Percentiles rank a stretch among this genome's conserved stretches.
These are phyloP conservation scores for Dioscorea alata DNA, from an alignment of 106 monocot species.

Conservation along the genomic window DNA sequence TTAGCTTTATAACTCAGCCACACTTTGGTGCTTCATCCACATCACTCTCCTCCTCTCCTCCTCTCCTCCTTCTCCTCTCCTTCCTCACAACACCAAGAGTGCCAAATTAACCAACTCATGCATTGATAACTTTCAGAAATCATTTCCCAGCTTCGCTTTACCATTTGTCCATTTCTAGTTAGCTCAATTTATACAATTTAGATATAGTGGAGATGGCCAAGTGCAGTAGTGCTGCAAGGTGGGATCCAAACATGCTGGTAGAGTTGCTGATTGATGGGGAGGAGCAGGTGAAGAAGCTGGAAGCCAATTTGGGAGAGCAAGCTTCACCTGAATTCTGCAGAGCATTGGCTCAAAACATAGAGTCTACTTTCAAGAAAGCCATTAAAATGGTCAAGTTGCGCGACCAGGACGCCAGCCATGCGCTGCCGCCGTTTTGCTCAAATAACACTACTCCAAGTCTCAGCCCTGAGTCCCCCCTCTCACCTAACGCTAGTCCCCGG, in stretches of 20 bases:
- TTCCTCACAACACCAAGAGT: not conserved
- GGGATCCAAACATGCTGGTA: slow-evolving; percentile 11
- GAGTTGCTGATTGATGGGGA: slow-evolving; percentile 7
- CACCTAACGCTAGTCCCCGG: slow-evolving; percentile 4
- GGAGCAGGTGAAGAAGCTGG: slow-evolving; percentile 26
- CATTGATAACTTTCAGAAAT: not conserved
- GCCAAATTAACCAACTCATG: not conserved
- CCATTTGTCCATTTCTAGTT: not conserved
- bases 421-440: not conserved
- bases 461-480: slow-evolving; percentile 13
- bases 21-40: not conserved
- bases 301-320: slow-evolving; percentile 6
- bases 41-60: not conserved
- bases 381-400: slow-evolving; percentile 4
- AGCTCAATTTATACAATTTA: not conserved
- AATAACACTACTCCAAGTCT: not conserved
- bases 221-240: slow-evolving; percentile 5
- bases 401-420: not conserved
- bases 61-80: not conserved
- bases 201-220: not conserved
- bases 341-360: slow-evolving; percentile 6
- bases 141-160: not conserved
- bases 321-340: not conserved
- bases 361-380: slow-evolving; percentile 3
- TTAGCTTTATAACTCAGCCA: not conserved